Percentiles rank a stretch among this genome's conserved stretches.
phyloP scores from a whole-genome alignment of 2,329 filamentous ascomycete genomes.

The Botrytis sinoallii region DNA sequence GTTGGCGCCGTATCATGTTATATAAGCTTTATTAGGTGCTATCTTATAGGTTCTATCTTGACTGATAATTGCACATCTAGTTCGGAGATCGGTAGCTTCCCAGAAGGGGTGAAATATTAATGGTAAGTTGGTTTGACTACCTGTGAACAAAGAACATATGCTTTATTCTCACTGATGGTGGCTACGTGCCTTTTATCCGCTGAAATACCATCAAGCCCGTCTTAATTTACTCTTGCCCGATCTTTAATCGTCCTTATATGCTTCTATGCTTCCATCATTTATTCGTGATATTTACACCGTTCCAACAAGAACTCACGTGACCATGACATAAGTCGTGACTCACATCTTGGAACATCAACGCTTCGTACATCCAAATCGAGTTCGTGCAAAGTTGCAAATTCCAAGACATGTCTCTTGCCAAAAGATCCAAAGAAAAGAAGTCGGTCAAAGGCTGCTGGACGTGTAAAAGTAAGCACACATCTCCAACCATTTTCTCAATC shows the following conservation, averaged over 20 bases:
- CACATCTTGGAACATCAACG: background rate
- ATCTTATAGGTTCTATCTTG: background rate
- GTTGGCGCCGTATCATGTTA: background rate
- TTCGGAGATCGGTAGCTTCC: background rate
- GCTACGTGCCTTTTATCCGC: background rate
- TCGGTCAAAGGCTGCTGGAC: constrained; percentile 42
- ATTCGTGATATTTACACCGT: background rate
- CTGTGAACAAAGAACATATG: background rate
- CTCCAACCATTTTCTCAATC: constrained; percentile 17
- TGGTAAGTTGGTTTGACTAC: background rate
- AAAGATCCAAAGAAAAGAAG: constrained; percentile 7
- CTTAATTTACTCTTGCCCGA: background rate
- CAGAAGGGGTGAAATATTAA: background rate
- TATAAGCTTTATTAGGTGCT: background rate
- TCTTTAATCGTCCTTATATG: background rate
- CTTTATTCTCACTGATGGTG: background rate
- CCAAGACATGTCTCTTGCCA: constrained; percentile 4
- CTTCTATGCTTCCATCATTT: background rate
- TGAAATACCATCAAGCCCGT: background rate
- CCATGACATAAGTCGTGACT: background rate
- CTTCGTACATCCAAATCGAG: background rate
- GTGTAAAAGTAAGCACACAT: constrained; percentile 41
- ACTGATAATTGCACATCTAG: background rate
- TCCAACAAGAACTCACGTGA: background rate
- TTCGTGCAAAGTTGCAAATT: background rate